Evolutionary conservation across 2,329 filamentous ascomycete species (phyloP), one percentile per base, ranked within the genome.

Genomic region (Venturia carpophila): DNA sequence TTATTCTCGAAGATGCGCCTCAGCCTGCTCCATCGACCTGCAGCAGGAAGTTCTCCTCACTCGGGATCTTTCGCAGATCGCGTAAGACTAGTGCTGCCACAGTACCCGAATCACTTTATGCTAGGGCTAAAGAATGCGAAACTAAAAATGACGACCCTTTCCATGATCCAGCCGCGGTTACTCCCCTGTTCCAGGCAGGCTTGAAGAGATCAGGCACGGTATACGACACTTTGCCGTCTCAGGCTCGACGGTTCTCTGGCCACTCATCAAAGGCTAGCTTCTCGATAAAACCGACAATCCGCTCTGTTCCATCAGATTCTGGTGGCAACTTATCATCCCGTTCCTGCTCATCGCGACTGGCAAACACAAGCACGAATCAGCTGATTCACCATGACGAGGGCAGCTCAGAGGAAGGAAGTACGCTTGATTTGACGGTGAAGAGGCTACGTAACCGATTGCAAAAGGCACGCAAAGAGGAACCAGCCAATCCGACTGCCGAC

Each of bases 271-370:
- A 43, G 17, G 41, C 62, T n/a, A 42, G 47, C 41, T 47, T 39
- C n/a, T 42, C 42, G 15, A 37, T 42, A 7, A 65, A 68, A 55
- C 70, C 71, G 3, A 77, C 75, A 0, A 76, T 78, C 60, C 71
- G 76, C 10, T 69, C 72, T 10, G 74, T 78, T 11, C 76, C 73
- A 2, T 70, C 70, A n/a, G 69, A 71, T 24, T 45, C 45, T 13
- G 34, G 42, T 30, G 45, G 60, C n/a, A 43, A 62, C 37, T 19
- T 43, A 10, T 47, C 60, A 15, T 43, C 60, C 27, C 60, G 43
- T 24, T 47, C 43, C 27, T 47, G 60, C 60, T 43, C 60, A 27
- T 47, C 60, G 21, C 60, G 39, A 30, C 27, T 62, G 11, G 60
- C 60, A 24, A n/a, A 39, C 30, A 43, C 39, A 39, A 43, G 43